These are phyloP conservation scores for Plasmodium vinckei DNA, from an alignment of 169 alveolate species.

Conservation along the genomic window DNA sequence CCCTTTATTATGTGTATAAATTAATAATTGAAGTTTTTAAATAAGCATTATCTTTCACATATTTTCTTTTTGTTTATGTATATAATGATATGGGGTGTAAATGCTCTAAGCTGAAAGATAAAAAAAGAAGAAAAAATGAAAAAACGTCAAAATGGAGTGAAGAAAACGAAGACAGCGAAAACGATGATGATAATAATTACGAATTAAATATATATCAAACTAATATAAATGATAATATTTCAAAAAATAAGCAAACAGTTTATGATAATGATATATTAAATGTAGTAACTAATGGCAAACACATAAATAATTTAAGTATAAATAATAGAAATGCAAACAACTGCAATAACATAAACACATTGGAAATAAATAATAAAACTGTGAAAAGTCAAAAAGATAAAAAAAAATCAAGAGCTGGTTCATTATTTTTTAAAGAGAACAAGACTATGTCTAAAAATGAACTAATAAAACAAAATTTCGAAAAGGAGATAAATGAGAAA, in stretches of 20 bases:
- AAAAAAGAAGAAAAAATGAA: slow-evolving; percentile 42
- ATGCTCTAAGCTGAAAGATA: slow-evolving; percentile 48
- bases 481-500: background rate
- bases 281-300: too few relatives aligned
- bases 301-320: too few relatives aligned
- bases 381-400: too few relatives aligned
- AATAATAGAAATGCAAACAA: too few relatives aligned
- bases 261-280: too few relatives aligned
- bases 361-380: too few relatives aligned
- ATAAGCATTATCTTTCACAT: background rate
- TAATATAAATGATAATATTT: background rate
- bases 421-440: too few relatives aligned
- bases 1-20: too few relatives aligned
- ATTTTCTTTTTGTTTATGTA: background rate
- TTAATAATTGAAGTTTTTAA: background rate
- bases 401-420: too few relatives aligned
- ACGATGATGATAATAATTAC: slow-evolving; percentile 8
- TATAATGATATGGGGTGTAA: slow-evolving; percentile 78
- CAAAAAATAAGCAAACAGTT: background rate
- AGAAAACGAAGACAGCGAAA: background rate
- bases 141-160: background rate
- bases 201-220: slow-evolving; percentile 19
- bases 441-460: too few relatives aligned
- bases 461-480: background rate
- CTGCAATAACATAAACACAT: too few relatives aligned